Evolutionary conservation across 768 basidiomycete species (phyloP), one percentile per base, ranked within the genome.

Genomic region (Mycena vitilis): DNA sequence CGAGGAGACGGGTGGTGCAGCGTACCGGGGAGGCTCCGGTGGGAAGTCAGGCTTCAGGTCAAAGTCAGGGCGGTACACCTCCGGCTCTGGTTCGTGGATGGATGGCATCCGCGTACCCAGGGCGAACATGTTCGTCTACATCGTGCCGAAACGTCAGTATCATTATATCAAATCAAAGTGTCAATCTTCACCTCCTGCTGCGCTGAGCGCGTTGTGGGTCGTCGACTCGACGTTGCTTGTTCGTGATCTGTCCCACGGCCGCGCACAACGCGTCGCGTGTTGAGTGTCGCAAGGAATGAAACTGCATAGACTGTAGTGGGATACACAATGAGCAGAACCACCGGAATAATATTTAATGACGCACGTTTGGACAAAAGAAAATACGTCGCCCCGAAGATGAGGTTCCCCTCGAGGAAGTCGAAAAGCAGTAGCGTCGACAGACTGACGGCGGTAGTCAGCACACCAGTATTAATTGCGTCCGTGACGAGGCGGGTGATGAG

Each of bases 391-490:
- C 87, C 81, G 74, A 89, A 92, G 60, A 89, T 84, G 56, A 92
- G 81, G 70, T 89, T 91, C 16, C 63, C 67, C 0, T 86, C 82
- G 76, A 86, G 81, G 37, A 82, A 69, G 71, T 91, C 85, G 73
- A 87, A 92, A 89, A 89, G 73, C 44, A 90, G 75, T 54, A 92
- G 69, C 0, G 89, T 89, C 7, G 85, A 75, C 18, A 85, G 63
- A 70, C 87, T 85, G 65, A 82, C 78, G 20, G 83, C 81, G 45
- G 83, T 84, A 63, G 90, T 91, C 44, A 92, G 60, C 15, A 83
- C 80, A 30, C 91, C 91, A 0, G 91, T 91, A 69, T 88, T 90
- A 42, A 92, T 84, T 12, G 91, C 89, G 71, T 90, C 90, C 53
- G 83, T 73, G 25, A 83, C 86, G 9, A 92, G 77, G 36, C 76